Conservation (phyloP, 176 grass and related monocot species). For the bread wheat (Triticum aestivum) region IWGSC_CS_RefSeq_v2.1 NC_057797.1:91704190-91704689, state of each 20-base stretch:
- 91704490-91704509: not conserved
- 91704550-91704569: not conserved
- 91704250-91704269: no score
- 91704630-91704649: not conserved
- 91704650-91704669: not conserved
- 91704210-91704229: not conserved
- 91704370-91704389: conserved; percentile 10
- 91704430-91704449: not conserved
- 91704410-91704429: not conserved
- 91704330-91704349: no score
- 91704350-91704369: not conserved
- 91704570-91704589: conserved; percentile 23
- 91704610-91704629: not conserved
- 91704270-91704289: no score
- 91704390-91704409: not conserved
- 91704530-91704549: conserved; percentile 26
- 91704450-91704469: conserved; percentile 14
- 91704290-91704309: no score
- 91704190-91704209: not conserved
- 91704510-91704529: conserved; percentile 11
- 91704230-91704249: not conserved
- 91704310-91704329: no score
- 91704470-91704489: no score
- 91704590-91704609: not conserved
- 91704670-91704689: not conserved